Percentiles rank a stretch among this genome's conserved stretches.
phyloP scores from a whole-genome alignment of 78 protist species.

The Polysphondylium violaceum region DNA sequence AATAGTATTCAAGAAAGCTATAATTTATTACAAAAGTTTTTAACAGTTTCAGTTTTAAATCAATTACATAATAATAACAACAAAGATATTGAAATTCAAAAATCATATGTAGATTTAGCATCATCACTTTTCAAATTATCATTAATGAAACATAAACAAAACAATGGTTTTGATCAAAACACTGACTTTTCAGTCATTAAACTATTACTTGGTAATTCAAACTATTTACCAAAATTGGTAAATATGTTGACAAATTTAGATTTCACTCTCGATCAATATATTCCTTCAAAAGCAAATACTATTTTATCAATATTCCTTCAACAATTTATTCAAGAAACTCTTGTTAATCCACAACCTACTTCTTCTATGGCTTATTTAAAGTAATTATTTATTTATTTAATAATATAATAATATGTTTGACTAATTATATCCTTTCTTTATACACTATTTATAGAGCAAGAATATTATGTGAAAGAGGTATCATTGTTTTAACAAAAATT shows the following conservation, averaged over 20 bases:
- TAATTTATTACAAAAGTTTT: conserved; percentile 19
- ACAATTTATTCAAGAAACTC: conserved; percentile 31
- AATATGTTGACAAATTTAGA: conserved; percentile 8
- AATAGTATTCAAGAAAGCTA: not conserved
- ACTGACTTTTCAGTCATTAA: conserved; percentile 6
- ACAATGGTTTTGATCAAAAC: not conserved
- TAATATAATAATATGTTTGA: not conserved
- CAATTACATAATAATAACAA: not conserved
- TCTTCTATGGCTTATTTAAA: conserved; percentile 14
- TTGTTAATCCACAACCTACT: not conserved
- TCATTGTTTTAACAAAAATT: conserved; percentile 21
- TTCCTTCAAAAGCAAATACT: not conserved
- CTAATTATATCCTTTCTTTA: not conserved
- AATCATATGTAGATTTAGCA: conserved; percentile 17
- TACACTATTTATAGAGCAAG: conserved; percentile 20
- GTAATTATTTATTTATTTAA: not conserved
- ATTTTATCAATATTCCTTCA: conserved; percentile 6
- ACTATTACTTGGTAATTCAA: conserved; percentile 1
- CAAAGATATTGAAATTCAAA: not conserved
- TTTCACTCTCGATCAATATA: conserved; percentile 13
- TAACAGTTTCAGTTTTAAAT: conserved; percentile 25
- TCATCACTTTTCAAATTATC: conserved; percentile 13
- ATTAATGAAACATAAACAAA: conserved; percentile 5
- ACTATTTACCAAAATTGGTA: conserved; percentile 17
- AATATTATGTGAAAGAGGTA: conserved; percentile 49